phyloP scores from a whole-genome alignment of 1,284 basidiomycete genomes.

The Dichomitus squalens region DNA sequence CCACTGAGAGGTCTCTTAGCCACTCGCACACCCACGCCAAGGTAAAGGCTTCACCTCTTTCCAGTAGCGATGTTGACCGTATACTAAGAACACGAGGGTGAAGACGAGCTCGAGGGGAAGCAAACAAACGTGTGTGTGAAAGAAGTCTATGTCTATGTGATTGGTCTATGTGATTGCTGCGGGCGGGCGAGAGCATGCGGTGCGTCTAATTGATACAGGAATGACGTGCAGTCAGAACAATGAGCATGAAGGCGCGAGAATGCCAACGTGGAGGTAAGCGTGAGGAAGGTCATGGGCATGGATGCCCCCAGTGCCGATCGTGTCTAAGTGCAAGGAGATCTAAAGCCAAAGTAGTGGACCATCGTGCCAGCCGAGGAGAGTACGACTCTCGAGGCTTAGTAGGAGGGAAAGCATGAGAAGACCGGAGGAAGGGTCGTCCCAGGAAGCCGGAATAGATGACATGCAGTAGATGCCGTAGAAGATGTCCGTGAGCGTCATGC shows the following conservation, averaged over 20 bases:
- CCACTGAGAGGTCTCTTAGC: not conserved
- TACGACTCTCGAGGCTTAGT: not conserved
- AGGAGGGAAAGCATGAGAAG: not conserved
- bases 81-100: too few species aligned
- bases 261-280: not conserved
- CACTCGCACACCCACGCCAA: not conserved
- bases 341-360: not conserved
- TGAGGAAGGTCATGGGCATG: not conserved
- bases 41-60: not conserved
- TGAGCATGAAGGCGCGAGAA: not conserved
- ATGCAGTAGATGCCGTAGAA: not conserved
- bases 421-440: not conserved
- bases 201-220: not conserved
- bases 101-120: too few species aligned
- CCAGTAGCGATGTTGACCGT: not conserved
- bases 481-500: not conserved
- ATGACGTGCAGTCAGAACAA: too few species aligned
- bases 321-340: not conserved
- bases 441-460: not conserved
- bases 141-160: too few species aligned
- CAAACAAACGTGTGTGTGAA: too few species aligned
- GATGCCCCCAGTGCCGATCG: not conserved
- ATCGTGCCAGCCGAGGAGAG: not conserved
- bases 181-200: not conserved
- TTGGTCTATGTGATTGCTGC: too few species aligned